phyloP scores from a whole-genome alignment of 2,329 filamentous ascomycete genomes.

The Madurella fahalii region DNA sequence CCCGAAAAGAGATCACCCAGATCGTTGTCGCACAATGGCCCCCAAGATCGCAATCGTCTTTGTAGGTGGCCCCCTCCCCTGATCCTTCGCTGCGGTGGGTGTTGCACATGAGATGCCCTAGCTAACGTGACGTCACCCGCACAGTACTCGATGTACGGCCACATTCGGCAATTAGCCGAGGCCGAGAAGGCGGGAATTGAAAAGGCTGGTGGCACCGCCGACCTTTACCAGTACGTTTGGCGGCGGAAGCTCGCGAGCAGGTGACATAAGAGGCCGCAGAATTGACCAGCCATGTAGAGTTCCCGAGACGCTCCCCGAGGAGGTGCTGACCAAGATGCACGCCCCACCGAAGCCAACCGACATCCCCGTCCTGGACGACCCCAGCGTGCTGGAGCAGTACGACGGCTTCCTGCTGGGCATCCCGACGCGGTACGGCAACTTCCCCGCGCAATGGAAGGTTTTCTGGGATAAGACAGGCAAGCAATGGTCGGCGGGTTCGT shows the following conservation, averaged over 20 bases:
- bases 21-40: slow-evolving; percentile 59
- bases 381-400: slow-evolving; percentile 63
- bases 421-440: slow-evolving; percentile 94
- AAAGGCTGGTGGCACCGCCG: slow-evolving; percentile 75
- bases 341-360: slow-evolving; percentile 70
- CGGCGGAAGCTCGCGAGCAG: background rate
- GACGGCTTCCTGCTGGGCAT: slow-evolving; percentile 92
- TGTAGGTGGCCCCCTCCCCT: slow-evolving; percentile 50
- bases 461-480: slow-evolving; percentile 89
- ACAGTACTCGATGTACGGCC: slow-evolving; percentile 92
- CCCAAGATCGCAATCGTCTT: slow-evolving; percentile 89
- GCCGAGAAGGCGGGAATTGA: slow-evolving; percentile 89
- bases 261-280: background rate
- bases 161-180: slow-evolving; percentile 78
- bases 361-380: slow-evolving; percentile 59
- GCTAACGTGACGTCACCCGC: background rate
- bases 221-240: slow-evolving; percentile 71
- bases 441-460: slow-evolving; percentile 89
- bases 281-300: slow-evolving; percentile 46
- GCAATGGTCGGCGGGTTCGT: slow-evolving; percentile 75
- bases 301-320: slow-evolving; percentile 77
- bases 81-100: background rate
- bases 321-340: slow-evolving; percentile 87
- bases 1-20: background rate
- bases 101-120: background rate